A percentile compares a stretch with the other conserved stretches of the same genome.
Conservation (phyloP, 805 yeast species). For the Saccharomycopsis malanga region DNA sequence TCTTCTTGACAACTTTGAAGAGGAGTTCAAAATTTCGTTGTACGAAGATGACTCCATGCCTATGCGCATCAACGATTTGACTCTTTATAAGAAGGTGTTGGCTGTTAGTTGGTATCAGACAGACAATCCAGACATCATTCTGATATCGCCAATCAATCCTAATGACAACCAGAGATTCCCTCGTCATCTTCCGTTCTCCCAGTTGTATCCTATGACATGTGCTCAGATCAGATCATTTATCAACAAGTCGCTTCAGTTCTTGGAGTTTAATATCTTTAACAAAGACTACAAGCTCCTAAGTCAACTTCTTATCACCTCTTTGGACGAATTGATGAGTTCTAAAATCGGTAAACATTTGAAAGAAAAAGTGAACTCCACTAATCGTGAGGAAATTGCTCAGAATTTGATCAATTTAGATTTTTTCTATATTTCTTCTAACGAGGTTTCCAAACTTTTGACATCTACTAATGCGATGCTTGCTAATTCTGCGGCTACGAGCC, state of each 20-base stretch:
- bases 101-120: conserved; percentile 64
- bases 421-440: conserved; percentile 67
- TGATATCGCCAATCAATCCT: conserved; percentile 20
- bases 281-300: conserved; percentile 55
- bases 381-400: conserved; percentile 88
- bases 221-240: conserved; percentile 63
- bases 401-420: conserved; percentile 82
- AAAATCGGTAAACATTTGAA: conserved; percentile 61
- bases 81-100: conserved; percentile 56
- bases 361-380: conserved; percentile 55
- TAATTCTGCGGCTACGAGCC: conserved; percentile 27
- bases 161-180: conserved; percentile 35
- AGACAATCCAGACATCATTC: conserved; percentile 29
- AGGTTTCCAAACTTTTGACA: conserved; percentile 42
- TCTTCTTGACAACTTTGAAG: conserved; percentile 47
- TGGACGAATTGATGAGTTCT: conserved; percentile 63
- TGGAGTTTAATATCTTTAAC: conserved; percentile 57
- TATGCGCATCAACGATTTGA: conserved; percentile 53
- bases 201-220: conserved; percentile 82
- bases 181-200: conserved; percentile 76
- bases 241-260: conserved; percentile 54
- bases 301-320: conserved; percentile 47
- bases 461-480: conserved; percentile 28
- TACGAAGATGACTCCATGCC: conserved; percentile 88
- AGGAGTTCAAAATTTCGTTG: conserved; percentile 54